Base-by-base conservation (phyloP, 2,329 filamentous ascomycete genomes). In the Apiospora sp. region DNA sequence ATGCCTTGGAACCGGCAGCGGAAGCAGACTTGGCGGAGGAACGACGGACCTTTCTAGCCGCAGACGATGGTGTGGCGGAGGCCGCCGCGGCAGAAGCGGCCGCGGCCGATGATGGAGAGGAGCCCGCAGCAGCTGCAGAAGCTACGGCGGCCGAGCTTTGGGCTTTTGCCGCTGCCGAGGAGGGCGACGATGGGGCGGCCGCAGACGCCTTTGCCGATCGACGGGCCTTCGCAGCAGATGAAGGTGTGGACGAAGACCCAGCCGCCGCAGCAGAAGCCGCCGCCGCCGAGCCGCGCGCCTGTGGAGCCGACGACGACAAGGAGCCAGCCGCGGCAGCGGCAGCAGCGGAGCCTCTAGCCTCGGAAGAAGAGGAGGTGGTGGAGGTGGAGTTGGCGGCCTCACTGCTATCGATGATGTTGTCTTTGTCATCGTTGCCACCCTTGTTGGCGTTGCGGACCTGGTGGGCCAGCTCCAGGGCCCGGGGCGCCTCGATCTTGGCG, bases 371-470 rank as follows among this genome's bases (percentile, higher is more conserved):
- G 14, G 54, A 34, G 27, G 27, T 34, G 5, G 54, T 34, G 5
- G 54, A 34, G 14, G 27, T 34, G 3, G 54, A 61, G 14, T 14
- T 30, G 3, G 46, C 46, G 14, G 46, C 46, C 16, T 30, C 27
- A 4, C 27, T 30, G 27, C 27, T 30, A 4, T 30, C 27, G 27
- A 30, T 30, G 27, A 30, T 5, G 51, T 58, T 30, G 51, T 30
- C 30, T 2, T 30, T 30, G 30, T 6, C 14, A 30, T 12, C 3
- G 19, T 34, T 7, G 51, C 51, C 27, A 14, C 27, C 16, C 58
- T 49, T 69, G 44, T 49, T 69, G 44, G 67, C 67, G 24, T 49
- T 30, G 67, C 67, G 67, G 24, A 69, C 67, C 44, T 69, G 13
- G 16, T 14, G 12, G 27, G 67, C 67, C 16, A 69, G 44, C 10